phyloP scores from a whole-genome alignment of 257 asterid genomes.

The Solanum paucissectum region DNA sequence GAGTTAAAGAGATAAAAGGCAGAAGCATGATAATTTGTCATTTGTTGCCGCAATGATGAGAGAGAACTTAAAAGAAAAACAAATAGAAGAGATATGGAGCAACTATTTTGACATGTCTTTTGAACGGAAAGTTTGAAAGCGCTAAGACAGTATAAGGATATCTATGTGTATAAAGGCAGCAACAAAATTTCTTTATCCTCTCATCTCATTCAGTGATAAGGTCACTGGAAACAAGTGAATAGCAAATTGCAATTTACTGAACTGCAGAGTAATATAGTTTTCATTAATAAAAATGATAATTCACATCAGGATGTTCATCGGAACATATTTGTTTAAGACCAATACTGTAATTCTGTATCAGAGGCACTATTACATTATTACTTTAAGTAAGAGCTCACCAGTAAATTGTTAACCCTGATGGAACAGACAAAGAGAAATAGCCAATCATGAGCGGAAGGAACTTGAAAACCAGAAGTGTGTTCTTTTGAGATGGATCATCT shows the following conservation, averaged over 20 bases:
- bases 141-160: neutral
- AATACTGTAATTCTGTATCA: neutral
- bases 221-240: neutral
- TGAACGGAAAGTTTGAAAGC: neutral
- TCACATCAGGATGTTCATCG: neutral
- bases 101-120: neutral
- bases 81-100: neutral
- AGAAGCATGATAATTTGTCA: neutral
- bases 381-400: constrained; percentile 40
- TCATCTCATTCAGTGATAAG: neutral
- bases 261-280: neutral
- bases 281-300: neutral
- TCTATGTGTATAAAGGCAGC: neutral
- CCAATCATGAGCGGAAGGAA: constrained; percentile 99
- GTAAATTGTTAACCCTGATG: constrained; percentile 94
- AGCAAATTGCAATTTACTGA: neutral
- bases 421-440: constrained; percentile 96
- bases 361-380: neutral
- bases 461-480: constrained; percentile 82
- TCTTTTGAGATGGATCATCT: constrained; percentile 97
- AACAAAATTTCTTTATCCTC: neutral
- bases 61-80: neutral
- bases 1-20: neutral
- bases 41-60: neutral
- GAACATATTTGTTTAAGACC: neutral